These are phyloP conservation scores for Solanum virginianum DNA, from an alignment of 257 asterid genomes.

Conservation along the genomic window DNA sequence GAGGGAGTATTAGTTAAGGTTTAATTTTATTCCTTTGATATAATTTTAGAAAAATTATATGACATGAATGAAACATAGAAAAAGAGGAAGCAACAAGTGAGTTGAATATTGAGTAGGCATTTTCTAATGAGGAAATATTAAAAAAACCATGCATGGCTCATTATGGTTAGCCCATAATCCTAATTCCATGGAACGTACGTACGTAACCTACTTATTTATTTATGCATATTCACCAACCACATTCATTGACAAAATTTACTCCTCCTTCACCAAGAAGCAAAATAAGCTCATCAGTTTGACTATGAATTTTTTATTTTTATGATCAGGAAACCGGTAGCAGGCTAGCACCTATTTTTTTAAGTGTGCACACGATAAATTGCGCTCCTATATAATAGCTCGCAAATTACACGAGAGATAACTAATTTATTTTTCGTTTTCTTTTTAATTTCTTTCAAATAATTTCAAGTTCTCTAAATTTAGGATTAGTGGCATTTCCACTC, in stretches of 20 bases:
- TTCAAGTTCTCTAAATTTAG: too few relatives aligned
- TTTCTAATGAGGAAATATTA: not conserved
- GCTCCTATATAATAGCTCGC: fast-evolving
- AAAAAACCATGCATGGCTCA: not conserved
- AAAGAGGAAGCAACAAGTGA: not conserved
- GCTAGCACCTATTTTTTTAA: too few relatives aligned
- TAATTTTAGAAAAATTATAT: not conserved
- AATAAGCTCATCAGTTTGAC: not conserved
- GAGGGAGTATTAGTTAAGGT: not conserved
- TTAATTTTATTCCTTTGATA: not conserved
- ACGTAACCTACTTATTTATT: not conserved
- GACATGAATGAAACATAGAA: not conserved
- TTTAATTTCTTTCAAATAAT: too few relatives aligned
- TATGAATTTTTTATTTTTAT: too few relatives aligned
- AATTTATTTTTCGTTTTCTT: too few relatives aligned
- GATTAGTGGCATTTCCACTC: too few relatives aligned
- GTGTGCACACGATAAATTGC: too few relatives aligned
- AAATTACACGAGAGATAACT: fast-evolving
- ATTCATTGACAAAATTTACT: not conserved
- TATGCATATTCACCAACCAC: not conserved
- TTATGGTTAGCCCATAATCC: not conserved
- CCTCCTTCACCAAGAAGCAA: not conserved
- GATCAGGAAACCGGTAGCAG: too few relatives aligned
- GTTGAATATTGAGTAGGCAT: not conserved
- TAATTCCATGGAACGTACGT: not conserved